These are phyloP conservation scores for Naganishia sp. DNA, from an alignment of 1,284 basidiomycete genomes.

Conservation along the genomic window DNA sequence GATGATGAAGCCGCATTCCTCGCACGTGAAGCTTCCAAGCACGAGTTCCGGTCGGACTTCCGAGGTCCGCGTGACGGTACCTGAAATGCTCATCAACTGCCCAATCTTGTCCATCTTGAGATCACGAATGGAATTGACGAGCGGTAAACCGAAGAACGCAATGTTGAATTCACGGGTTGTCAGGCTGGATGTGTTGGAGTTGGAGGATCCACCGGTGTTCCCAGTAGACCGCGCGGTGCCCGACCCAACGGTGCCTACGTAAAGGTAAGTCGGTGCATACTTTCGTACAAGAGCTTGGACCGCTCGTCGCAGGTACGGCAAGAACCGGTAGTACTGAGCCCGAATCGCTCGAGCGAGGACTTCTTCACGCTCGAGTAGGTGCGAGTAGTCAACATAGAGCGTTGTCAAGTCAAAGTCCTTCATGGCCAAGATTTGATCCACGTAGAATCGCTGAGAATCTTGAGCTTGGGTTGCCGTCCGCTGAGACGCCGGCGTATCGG, in stretches of 20 bases:
- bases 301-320: slow-evolving; percentile 89
- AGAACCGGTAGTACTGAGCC: slow-evolving; percentile 92
- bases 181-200: slow-evolving; percentile 59
- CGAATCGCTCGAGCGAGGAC: slow-evolving; percentile 89
- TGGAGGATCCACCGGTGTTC: slow-evolving; percentile 4
- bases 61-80: slow-evolving; percentile 95
- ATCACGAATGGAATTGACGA: slow-evolving; percentile 94
- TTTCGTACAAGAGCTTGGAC: slow-evolving; percentile 84
- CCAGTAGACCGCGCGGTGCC: slow-evolving; percentile 6
- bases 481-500: slow-evolving; percentile 77
- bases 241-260: slow-evolving; percentile 65
- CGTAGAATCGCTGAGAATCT: slow-evolving; percentile 61
- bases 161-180: slow-evolving; percentile 91
- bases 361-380: slow-evolving; percentile 85
- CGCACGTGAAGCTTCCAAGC: slow-evolving; percentile 90
- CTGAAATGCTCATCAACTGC: slow-evolving; percentile 87
- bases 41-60: slow-evolving; percentile 96
- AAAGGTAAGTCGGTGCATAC: slow-evolving; percentile 88
- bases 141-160: slow-evolving; percentile 92
- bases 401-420: slow-evolving; percentile 90
- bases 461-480: slow-evolving; percentile 54
- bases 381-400: slow-evolving; percentile 92
- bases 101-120: slow-evolving; percentile 91
- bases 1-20: slow-evolving; percentile 81
- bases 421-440: slow-evolving; percentile 91